These are phyloP conservation scores for Astraeus odoratus DNA, from an alignment of 768 basidiomycete genomes.

Conservation along the genomic window DNA sequence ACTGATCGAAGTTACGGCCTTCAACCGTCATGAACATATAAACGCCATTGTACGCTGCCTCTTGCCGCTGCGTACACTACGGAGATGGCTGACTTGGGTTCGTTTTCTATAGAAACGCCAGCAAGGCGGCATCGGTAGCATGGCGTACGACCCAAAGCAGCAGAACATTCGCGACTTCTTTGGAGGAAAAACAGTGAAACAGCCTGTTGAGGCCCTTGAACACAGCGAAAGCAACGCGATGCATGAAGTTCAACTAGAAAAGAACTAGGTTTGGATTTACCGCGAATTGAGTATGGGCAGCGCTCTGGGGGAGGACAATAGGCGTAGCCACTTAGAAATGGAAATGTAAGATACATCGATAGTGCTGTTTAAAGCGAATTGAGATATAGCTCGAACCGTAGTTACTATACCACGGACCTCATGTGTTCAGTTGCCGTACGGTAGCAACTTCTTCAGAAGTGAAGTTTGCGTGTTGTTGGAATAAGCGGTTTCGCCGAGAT, in stretches of 20 bases:
- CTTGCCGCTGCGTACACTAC: not conserved
- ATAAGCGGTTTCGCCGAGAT: slow-evolving; percentile 58
- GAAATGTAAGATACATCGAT: slow-evolving; percentile 7
- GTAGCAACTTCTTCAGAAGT: slow-evolving; percentile 64
- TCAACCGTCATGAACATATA: slow-evolving; percentile 53
- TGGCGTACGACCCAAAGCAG: slow-evolving; percentile 68
- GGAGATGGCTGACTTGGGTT: slow-evolving; percentile 14
- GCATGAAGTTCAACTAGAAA: slow-evolving; percentile 15
- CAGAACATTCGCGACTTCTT: slow-evolving; percentile 73
- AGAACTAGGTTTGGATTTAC: slow-evolving; percentile 1
- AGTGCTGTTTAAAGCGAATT: not conserved
- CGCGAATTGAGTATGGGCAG: too few species aligned
- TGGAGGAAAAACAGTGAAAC: slow-evolving; percentile 26
- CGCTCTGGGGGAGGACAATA: too few species aligned
- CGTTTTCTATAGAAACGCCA: slow-evolving; percentile 46
- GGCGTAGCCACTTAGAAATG: too few species aligned
- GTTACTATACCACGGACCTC: slow-evolving; percentile 10
- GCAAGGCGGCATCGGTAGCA: slow-evolving; percentile 67
- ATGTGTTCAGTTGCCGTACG: slow-evolving; percentile 46
- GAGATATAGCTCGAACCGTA: not conserved
- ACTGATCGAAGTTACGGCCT: slow-evolving; percentile 39
- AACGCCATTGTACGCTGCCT: slow-evolving; percentile 43
- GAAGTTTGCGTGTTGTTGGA: slow-evolving; percentile 58
- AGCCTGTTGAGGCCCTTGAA: slow-evolving; percentile 8
- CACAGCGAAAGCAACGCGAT: slow-evolving; percentile 21